Percentiles rank a stretch among this genome's conserved stretches.
Evolutionary conservation across 495 filamentous ascomycete genomes (phyloP).

Genomic region (Aspergillus nanangensis): DNA sequence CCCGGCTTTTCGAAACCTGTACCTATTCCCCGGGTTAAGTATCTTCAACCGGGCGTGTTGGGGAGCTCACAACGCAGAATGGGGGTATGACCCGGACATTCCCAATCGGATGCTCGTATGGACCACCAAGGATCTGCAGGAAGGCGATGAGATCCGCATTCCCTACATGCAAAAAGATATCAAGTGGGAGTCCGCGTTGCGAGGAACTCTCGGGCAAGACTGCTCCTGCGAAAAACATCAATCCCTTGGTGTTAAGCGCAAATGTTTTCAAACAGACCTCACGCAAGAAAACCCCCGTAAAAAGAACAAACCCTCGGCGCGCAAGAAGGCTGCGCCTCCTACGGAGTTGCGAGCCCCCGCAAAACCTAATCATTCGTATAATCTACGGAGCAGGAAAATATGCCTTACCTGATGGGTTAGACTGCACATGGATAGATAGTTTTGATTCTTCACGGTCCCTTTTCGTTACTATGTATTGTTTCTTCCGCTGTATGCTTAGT

Average conservation of each 20-base stretch:
- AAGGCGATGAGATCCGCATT: slow-evolving; percentile 26
- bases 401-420: too few relatives aligned
- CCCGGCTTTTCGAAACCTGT: slow-evolving; percentile 20
- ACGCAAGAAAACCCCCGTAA: not conserved
- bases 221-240: not conserved
- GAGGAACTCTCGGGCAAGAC: not conserved
- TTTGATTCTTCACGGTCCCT: too few relatives aligned
- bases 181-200: not conserved
- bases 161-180: slow-evolving; percentile 12
- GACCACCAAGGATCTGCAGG: slow-evolving; percentile 18
- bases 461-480: too few relatives aligned
- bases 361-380: too few relatives aligned
- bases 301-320: too few relatives aligned
- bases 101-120: slow-evolving; percentile 28
- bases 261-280: not conserved
- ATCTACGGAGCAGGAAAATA: too few relatives aligned
- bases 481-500: too few relatives aligned
- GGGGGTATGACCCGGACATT: slow-evolving; percentile 19
- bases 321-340: too few relatives aligned
- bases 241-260: not conserved
- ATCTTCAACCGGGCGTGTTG: slow-evolving; percentile 31
- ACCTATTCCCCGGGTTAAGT: slow-evolving; percentile 28
- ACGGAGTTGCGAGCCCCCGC: too few relatives aligned
- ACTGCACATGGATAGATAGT: too few relatives aligned
- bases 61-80: slow-evolving; percentile 17